These are phyloP conservation scores for Iberis pinnata DNA, from an alignment of 345 rosid genomes.

Conservation along the genomic window DNA sequence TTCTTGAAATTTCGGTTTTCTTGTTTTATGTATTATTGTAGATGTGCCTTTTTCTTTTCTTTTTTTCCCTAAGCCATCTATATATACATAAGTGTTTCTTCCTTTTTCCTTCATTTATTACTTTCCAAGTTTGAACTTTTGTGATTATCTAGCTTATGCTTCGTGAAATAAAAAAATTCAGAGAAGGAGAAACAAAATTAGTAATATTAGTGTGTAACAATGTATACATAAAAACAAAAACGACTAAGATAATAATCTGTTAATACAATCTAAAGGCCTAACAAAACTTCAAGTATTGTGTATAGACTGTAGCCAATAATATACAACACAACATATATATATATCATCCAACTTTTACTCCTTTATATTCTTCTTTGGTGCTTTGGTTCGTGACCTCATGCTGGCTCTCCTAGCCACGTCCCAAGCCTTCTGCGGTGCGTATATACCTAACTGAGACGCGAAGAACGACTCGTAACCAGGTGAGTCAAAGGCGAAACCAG, in stretches of 20 bases:
- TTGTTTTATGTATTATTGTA: slow-evolving; percentile 25
- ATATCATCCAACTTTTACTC: background rate
- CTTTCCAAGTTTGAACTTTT: too few relatives aligned
- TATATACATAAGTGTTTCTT: too few relatives aligned
- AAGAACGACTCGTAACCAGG: slow-evolving; percentile 95
- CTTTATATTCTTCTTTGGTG: slow-evolving; percentile 33
- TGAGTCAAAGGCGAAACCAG: slow-evolving; percentile 91
- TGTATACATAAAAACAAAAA: slow-evolving; percentile 4
- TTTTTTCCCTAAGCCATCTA: background rate
- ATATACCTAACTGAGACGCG: slow-evolving; percentile 69
- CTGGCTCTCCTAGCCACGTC: slow-evolving; percentile 93
- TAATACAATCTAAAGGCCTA: slow-evolving; percentile 17
- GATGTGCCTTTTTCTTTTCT: slow-evolving; percentile 20
- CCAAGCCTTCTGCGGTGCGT: slow-evolving; percentile 95
- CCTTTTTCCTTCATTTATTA: too few relatives aligned
- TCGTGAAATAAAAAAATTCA: too few relatives aligned
- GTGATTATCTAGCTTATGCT: too few relatives aligned
- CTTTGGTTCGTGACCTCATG: slow-evolving; percentile 51
- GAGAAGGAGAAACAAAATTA: background rate
- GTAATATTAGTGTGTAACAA: too few relatives aligned
- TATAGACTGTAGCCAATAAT: background rate
- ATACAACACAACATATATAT: slow-evolving; percentile 9
- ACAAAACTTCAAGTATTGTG: slow-evolving; percentile 22
- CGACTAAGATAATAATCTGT: background rate
- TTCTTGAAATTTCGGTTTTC: slow-evolving; percentile 6